phyloP scores from a whole-genome alignment of 169 alveolate species.

The Miamiensis avidus region DNA sequence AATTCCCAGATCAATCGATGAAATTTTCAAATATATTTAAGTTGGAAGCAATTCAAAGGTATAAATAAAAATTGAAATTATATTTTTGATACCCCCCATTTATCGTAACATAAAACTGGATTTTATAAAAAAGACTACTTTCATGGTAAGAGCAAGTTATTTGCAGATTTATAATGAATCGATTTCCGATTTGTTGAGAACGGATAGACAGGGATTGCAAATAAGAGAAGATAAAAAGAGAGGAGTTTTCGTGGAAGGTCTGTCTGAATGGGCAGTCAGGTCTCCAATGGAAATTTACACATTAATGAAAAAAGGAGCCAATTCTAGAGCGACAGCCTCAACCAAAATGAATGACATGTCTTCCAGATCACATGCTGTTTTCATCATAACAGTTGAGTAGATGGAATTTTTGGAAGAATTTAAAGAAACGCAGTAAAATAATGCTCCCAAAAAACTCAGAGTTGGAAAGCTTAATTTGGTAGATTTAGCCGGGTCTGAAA shows the following conservation, averaged over 20 bases:
- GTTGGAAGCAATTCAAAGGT: constrained; percentile 38
- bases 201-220: constrained; percentile 70
- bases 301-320: constrained; percentile 68
- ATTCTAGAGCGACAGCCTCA: constrained; percentile 50
- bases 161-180: constrained; percentile 87
- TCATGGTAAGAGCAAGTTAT: constrained; percentile 86
- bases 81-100: neutral
- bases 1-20: constrained; percentile 86
- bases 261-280: constrained; percentile 89
- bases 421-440: neutral
- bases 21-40: constrained; percentile 78
- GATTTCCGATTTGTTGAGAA: constrained; percentile 82
- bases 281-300: constrained; percentile 84
- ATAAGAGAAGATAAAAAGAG: constrained; percentile 86
- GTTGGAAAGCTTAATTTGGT: constrained; percentile 88
- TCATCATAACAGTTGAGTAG: constrained; percentile 66
- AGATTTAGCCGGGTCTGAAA: constrained; percentile 92
- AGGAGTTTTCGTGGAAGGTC: constrained; percentile 87
- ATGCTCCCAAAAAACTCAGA: constrained; percentile 51
- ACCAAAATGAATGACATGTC: constrained; percentile 65
- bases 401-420: constrained; percentile 48
- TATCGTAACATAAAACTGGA: neutral
- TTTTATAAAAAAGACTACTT: constrained; percentile 54
- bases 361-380: constrained; percentile 61
- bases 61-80: neutral